A percentile compares a stretch with the other conserved stretches of the same genome.
Evolutionary conservation across 148 eudicot species (phyloP).

Genomic region (Chenopodium berlandieri): DNA sequence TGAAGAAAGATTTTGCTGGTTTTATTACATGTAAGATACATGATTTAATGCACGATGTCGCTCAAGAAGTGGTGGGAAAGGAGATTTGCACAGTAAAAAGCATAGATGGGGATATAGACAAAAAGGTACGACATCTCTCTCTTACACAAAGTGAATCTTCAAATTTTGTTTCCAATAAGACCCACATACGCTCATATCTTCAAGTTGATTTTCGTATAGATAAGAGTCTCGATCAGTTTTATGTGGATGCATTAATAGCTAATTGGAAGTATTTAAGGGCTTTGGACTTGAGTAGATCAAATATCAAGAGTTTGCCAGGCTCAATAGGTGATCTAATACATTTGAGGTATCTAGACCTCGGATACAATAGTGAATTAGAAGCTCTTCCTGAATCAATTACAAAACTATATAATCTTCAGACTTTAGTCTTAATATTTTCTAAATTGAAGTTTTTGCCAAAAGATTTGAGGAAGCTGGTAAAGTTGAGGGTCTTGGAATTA

Average conservation of each 20-base stretch:
- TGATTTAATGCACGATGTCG: no score
- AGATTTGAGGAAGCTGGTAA: background rate
- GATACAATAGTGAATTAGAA: background rate
- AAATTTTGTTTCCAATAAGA: no score
- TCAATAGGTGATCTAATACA: constrained; percentile 19
- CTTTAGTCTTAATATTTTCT: background rate
- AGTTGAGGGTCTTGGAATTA: constrained; percentile 8
- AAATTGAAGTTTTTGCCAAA: no score
- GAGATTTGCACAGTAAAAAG: no score
- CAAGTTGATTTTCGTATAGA: no score
- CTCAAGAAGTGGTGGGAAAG: no score
- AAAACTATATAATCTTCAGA: constrained; percentile 11
- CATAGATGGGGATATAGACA: no score
- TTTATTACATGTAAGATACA: no score
- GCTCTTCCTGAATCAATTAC: constrained; percentile 15
- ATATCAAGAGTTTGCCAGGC: background rate
- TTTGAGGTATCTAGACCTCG: constrained; percentile 21
- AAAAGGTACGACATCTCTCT: no score
- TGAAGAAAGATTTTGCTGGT: no score
- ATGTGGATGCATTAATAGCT: background rate
- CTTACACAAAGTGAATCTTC: no score
- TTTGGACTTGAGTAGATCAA: background rate
- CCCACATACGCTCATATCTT: no score
- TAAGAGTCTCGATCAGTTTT: background rate
- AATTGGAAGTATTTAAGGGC: constrained; percentile 9